These are phyloP conservation scores for Thermomyces lanuginosus DNA, from an alignment of 2,329 filamentous ascomycete species.

Conservation along the genomic window DNA sequence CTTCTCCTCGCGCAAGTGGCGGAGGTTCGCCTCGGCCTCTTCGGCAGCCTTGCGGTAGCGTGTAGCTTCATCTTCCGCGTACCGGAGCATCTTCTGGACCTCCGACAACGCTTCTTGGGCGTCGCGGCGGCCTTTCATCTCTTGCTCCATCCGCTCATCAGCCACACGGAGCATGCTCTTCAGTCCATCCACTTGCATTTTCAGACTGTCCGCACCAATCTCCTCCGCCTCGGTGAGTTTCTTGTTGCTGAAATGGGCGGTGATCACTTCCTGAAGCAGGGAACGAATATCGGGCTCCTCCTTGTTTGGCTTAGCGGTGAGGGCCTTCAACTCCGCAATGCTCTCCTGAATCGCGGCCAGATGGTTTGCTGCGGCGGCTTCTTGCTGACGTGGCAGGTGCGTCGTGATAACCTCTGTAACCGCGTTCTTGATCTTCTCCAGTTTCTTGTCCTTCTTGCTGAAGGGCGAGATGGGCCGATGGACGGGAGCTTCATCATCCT, in stretches of 20 bases:
- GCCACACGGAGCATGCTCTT: constrained; percentile 51
- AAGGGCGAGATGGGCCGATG: constrained; percentile 61
- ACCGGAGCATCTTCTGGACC: constrained; percentile 51
- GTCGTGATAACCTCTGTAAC: constrained; percentile 49
- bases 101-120: constrained; percentile 59
- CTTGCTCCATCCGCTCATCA: constrained; percentile 47
- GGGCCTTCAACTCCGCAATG: constrained; percentile 17
- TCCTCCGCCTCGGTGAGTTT: constrained; percentile 31
- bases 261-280: constrained; percentile 48
- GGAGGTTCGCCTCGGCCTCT: constrained; percentile 49
- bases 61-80: constrained; percentile 42
- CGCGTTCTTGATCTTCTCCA: constrained; percentile 61
- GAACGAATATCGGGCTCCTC: constrained; percentile 39
- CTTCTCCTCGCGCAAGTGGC: constrained; percentile 50
- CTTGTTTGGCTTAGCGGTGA: constrained; percentile 14
- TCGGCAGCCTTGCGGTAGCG: constrained; percentile 35
- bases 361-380: constrained; percentile 14
- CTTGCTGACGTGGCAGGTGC: constrained; percentile 20
- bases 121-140: constrained; percentile 45
- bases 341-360: constrained; percentile 23
- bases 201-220: constrained; percentile 33
- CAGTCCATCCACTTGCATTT: constrained; percentile 47
- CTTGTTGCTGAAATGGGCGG: constrained; percentile 35
- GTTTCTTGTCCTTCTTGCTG: constrained; percentile 48
- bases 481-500: constrained; percentile 46